These are phyloP conservation scores for Starmerella stellata DNA, from an alignment of 805 yeast genomes.

Conservation along the genomic window DNA sequence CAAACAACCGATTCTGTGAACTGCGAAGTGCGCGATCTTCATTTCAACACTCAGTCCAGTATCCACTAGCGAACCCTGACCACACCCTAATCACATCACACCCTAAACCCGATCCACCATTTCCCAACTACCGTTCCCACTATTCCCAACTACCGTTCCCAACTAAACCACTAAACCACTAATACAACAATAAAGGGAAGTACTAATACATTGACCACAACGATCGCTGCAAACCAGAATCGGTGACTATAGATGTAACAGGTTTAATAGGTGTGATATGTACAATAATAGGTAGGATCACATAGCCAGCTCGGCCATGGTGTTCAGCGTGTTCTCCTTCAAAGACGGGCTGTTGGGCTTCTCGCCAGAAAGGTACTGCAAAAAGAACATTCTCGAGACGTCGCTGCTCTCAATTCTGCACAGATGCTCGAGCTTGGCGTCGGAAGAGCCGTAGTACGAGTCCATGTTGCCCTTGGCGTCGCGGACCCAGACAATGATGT, in stretches of 20 bases:
- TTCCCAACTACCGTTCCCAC: too few relatives aligned
- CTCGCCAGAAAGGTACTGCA: conserved; percentile 56
- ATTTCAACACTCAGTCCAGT: too few relatives aligned
- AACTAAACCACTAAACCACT: too few relatives aligned
- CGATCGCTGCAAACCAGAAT: too few relatives aligned
- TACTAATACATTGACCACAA: too few relatives aligned
- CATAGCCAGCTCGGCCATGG: conserved; percentile 5
- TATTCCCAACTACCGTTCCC: too few relatives aligned
- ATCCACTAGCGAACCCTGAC: too few relatives aligned
- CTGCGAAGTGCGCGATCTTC: conserved; percentile 9
- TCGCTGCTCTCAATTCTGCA: conserved; percentile 48
- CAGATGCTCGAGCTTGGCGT: conserved; percentile 22
- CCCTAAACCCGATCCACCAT: too few relatives aligned
- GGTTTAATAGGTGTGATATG: too few relatives aligned
- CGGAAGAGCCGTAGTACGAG: conserved; percentile 24
- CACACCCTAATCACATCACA: too few relatives aligned
- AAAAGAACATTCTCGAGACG: conserved; percentile 47
- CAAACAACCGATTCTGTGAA: conserved; percentile 21
- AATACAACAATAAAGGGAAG: too few relatives aligned
- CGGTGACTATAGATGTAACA: too few relatives aligned
- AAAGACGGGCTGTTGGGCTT: conserved; percentile 46
- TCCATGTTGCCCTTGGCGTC: conserved; percentile 31
- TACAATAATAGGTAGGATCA: neutral
- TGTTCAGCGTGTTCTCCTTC: conserved; percentile 9
- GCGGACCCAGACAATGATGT: conserved; percentile 43